A percentile compares a stretch with the other conserved stretches of the same genome.
These are phyloP conservation scores for Penicillium roqueforti DNA, from an alignment of 495 filamentous ascomycete species.

Conservation along the genomic window DNA sequence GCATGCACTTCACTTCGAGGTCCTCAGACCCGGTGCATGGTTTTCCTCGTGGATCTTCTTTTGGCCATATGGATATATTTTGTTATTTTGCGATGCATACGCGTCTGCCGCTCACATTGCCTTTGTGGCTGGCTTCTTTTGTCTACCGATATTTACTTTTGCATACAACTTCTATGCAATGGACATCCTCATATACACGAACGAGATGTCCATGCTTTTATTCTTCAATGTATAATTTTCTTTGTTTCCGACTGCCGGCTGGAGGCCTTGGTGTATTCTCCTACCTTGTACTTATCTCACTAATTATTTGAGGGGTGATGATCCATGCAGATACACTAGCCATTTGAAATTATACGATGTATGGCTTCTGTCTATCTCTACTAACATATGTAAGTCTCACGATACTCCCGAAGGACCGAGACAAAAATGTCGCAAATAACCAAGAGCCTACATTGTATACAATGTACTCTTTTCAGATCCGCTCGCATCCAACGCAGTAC, in stretches of 20 bases:
- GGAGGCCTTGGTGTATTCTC: neutral
- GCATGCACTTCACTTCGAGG: neutral
- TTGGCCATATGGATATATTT: constrained; percentile 2
- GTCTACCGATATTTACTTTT: neutral
- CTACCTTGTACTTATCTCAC: constrained; percentile 1
- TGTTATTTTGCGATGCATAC: neutral
- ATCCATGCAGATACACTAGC: neutral
- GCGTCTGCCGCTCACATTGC: neutral
- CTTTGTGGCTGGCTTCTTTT: neutral
- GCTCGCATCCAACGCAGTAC: neutral
- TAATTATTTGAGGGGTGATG: neutral
- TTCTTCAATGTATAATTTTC: constrained; percentile 7
- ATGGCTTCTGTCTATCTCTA: no score
- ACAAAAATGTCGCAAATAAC: neutral
- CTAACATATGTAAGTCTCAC: neutral
- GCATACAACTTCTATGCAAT: constrained; percentile 6
- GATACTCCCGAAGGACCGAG: neutral
- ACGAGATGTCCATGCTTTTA: constrained; percentile 13
- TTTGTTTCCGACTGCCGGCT: neutral
- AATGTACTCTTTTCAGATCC: neutral
- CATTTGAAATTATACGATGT: neutral
- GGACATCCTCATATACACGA: constrained; percentile 29
- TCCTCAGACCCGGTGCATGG: neutral
- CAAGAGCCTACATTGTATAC: neutral
- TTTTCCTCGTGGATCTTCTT: neutral